Conservation (phyloP, 352 stramenopile species). For the Pythium coloratum region DNA sequence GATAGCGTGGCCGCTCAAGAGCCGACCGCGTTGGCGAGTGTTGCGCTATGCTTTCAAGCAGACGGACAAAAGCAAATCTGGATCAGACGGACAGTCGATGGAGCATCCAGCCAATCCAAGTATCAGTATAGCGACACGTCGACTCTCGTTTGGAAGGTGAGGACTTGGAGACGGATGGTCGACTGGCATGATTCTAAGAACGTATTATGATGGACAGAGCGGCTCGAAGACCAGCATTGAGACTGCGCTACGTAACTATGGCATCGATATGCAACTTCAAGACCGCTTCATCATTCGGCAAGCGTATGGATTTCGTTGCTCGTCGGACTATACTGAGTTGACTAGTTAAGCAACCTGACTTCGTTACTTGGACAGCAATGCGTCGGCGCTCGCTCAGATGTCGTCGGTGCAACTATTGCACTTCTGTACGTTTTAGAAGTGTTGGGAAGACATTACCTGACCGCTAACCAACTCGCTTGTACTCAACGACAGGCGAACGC, state of each 20-base stretch:
- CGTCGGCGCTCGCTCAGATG: conserved; percentile 31
- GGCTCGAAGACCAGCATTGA: conserved; percentile 5
- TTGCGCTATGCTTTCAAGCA: conserved; percentile 20
- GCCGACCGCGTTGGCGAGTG: conserved; percentile 10
- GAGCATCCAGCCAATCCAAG: conserved; percentile 20
- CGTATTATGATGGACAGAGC: background rate
- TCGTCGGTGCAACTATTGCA: conserved; percentile 26
- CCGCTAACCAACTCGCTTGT: background rate
- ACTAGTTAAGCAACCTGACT: background rate
- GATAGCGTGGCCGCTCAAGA: conserved; percentile 9
- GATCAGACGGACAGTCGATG: conserved; percentile 26
- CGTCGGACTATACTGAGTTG: background rate
- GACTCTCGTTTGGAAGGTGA: conserved; percentile 16
- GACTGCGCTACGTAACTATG: background rate
- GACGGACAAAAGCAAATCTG: conserved; percentile 1
- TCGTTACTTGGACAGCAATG: conserved; percentile 22
- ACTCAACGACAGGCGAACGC: conserved; percentile 25
- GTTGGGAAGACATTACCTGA: too few species aligned
- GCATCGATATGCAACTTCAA: conserved; percentile 28
- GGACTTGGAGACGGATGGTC: background rate
- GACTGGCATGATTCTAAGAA: background rate
- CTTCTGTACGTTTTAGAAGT: conserved; percentile 28
- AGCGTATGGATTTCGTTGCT: conserved; percentile 11
- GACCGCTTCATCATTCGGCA: conserved; percentile 36
- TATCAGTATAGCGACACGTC: conserved; percentile 8